Evolutionary conservation across 2,329 filamentous ascomycete genomes (phyloP).

Genomic region (Sclerotinia borealis): DNA sequence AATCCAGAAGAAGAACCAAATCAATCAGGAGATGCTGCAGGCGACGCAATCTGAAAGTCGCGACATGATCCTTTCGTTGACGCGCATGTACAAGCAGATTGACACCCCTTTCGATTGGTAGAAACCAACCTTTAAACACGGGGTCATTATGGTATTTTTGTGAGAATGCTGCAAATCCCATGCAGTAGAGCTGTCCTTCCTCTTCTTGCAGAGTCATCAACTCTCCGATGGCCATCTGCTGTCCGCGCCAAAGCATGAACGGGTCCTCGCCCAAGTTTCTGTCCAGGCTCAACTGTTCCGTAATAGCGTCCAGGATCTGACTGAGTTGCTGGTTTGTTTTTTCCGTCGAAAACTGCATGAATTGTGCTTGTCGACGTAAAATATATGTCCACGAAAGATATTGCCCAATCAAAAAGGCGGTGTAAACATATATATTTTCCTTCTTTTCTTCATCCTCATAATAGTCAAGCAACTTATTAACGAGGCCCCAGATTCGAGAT

Average conservation of each 20-base stretch:
- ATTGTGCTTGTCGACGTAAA: conserved; percentile 25
- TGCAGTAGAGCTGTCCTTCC: conserved; percentile 22
- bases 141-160: conserved; percentile 16
- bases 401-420: conserved; percentile 25
- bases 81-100: conserved; percentile 13
- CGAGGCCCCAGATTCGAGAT: conserved; percentile 23
- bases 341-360: conserved; percentile 24
- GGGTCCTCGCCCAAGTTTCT: conserved; percentile 17
- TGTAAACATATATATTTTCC: conserved; percentile 23
- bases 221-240: conserved; percentile 29
- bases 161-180: conserved; percentile 23
- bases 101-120: conserved; percentile 19
- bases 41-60: conserved; percentile 19
- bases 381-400: conserved; percentile 28
- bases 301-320: conserved; percentile 19
- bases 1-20: conserved; percentile 21
- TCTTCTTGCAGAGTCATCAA: conserved; percentile 23
- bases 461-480: conserved; percentile 19
- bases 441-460: conserved; percentile 16
- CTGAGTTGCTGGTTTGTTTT: conserved; percentile 23
- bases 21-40: conserved; percentile 22
- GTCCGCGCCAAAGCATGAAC: conserved; percentile 28
- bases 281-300: conserved; percentile 17
- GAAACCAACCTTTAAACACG: conserved; percentile 20
- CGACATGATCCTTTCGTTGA: conserved; percentile 6